Percentiles rank a stretch among this genome's conserved stretches.
Conservation (phyloP, 2,329 filamentous ascomycete genomes). For the Talaromyces verruculosus region DNA sequence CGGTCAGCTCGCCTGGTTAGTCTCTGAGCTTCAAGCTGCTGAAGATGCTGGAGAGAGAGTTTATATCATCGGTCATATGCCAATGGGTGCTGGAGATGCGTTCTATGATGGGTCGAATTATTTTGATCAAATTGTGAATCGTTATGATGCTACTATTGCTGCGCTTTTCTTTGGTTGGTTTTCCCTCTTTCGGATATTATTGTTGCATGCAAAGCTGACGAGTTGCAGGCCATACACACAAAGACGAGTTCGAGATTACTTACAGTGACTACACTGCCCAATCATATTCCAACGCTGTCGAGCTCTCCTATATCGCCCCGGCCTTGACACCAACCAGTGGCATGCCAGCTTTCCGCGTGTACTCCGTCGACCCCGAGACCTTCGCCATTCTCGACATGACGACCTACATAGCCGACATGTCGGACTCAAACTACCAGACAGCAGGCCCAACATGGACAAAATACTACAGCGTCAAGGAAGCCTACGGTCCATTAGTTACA, state of each 20-base stretch:
- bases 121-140: conserved; percentile 53
- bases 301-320: conserved; percentile 56
- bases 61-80: conserved; percentile 59
- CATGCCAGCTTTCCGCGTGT: conserved; percentile 58
- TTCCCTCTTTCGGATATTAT: neutral
- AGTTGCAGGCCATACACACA: conserved; percentile 49
- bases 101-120: conserved; percentile 54
- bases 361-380: conserved; percentile 57
- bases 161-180: conserved; percentile 52
- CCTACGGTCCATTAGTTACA: conserved; percentile 48
- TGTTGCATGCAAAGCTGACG: neutral
- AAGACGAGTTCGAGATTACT: conserved; percentile 56
- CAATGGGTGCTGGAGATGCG: conserved; percentile 51
- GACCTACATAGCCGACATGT: conserved; percentile 56
- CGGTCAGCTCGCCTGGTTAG: conserved; percentile 55
- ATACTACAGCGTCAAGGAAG: conserved; percentile 57
- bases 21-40: conserved; percentile 53
- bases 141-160: conserved; percentile 54
- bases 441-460: conserved; percentile 52
- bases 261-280: conserved; percentile 51
- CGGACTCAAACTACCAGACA: conserved; percentile 45
- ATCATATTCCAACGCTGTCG: conserved; percentile 46
- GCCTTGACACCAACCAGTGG: conserved; percentile 56
- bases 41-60: conserved; percentile 55
- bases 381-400: conserved; percentile 55